Evolutionary conservation across 768 basidiomycete species (phyloP).

Genomic region (Naganishia antarctica): DNA sequence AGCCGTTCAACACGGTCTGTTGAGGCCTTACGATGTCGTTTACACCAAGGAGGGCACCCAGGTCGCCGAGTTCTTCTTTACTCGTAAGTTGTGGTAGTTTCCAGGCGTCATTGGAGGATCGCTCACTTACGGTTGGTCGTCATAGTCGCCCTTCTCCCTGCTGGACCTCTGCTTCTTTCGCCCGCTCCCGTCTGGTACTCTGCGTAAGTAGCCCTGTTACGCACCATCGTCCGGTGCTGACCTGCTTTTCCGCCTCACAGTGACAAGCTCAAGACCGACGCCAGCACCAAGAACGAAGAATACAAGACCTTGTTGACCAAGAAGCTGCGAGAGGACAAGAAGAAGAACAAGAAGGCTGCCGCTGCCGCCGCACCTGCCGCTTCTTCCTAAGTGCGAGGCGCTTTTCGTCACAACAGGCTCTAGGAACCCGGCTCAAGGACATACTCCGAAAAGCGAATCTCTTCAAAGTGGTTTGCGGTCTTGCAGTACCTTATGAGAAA

Average conservation of each 20-base stretch:
- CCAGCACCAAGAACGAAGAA: constrained; percentile 81
- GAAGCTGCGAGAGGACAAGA: constrained; percentile 81
- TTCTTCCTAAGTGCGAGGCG: constrained; percentile 44
- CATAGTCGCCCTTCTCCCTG: constrained; percentile 74
- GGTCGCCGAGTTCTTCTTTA: constrained; percentile 96
- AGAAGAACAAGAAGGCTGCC: constrained; percentile 80
- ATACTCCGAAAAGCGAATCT: neutral
- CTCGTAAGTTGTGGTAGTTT: constrained; percentile 49
- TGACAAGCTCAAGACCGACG: constrained; percentile 82
- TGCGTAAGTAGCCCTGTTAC: constrained; percentile 48
- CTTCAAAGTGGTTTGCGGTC: neutral
- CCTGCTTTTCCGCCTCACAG: constrained; percentile 19
- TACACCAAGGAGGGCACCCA: constrained; percentile 76
- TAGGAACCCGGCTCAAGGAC: neutral
- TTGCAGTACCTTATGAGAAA: neutral
- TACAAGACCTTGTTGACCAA: constrained; percentile 71
- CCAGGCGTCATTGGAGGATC: neutral
- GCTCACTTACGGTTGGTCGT: neutral
- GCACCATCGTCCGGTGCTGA: neutral
- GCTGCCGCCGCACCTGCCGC: constrained; percentile 53
- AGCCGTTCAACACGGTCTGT: constrained; percentile 86
- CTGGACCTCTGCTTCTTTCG: constrained; percentile 79
- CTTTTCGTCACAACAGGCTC: no score
- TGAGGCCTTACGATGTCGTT: constrained; percentile 93
- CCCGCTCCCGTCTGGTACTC: constrained; percentile 90